Evolutionary conservation across 805 yeast species (phyloP).

Genomic region (Tetrapisispora nanseiensis): DNA sequence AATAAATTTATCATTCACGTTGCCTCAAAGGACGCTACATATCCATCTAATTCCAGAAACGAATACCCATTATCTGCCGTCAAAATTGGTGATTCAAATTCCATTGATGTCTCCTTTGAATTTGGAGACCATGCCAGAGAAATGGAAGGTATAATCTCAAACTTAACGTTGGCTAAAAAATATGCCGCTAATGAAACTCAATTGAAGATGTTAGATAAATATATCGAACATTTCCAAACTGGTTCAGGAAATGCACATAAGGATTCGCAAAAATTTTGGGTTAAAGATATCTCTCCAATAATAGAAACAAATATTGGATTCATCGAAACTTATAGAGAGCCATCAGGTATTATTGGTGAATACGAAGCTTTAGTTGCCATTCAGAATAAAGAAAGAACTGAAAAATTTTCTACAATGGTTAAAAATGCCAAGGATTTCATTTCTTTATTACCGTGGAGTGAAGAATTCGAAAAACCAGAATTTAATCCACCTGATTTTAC

Average conservation of each 20-base stretch:
- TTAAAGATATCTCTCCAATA: constrained; percentile 71
- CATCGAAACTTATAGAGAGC: constrained; percentile 88
- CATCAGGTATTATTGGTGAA: constrained; percentile 85
- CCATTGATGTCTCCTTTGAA: constrained; percentile 41
- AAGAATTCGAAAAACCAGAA: constrained; percentile 66
- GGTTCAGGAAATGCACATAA: constrained; percentile 83
- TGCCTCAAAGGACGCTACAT: constrained; percentile 53
- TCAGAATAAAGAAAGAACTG: constrained; percentile 81
- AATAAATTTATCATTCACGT: constrained; percentile 49
- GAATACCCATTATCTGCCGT: constrained; percentile 40
- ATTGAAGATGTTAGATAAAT: constrained; percentile 50
- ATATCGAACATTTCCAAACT: constrained; percentile 60
- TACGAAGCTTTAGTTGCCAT: constrained; percentile 90
- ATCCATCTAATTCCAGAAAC: constrained; percentile 22
- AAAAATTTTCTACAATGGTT: constrained; percentile 65
- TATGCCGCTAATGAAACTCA: constrained; percentile 70
- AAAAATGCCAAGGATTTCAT: constrained; percentile 56
- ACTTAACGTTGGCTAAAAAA: constrained; percentile 46
- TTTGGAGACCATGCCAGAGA: constrained; percentile 75
- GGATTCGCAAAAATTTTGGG: constrained; percentile 79
- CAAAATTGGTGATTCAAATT: constrained; percentile 21
- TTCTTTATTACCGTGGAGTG: constrained; percentile 64
- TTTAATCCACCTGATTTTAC: constrained; percentile 91
- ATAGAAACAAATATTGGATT: constrained; percentile 81
- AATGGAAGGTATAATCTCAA: constrained; percentile 47